Conservation (phyloP, 2,329 filamentous ascomycete species). For the Coniochaeta sp. region DNA sequence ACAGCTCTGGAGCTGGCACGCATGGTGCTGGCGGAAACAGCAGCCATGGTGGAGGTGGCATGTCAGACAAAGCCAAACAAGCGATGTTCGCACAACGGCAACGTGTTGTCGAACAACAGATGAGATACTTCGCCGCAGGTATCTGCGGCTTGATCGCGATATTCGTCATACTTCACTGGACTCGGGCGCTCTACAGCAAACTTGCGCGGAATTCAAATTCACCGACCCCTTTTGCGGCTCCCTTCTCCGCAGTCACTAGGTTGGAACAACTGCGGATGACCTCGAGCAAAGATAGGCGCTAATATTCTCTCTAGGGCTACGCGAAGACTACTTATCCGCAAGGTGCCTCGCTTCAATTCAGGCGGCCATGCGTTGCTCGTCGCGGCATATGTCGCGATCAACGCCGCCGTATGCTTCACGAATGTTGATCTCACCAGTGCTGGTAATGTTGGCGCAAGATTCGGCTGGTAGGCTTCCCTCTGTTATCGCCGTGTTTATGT, state of each 20-base stretch:
- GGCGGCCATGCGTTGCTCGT: slow-evolving; percentile 24
- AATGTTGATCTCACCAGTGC: slow-evolving; percentile 16
- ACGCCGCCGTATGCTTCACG: slow-evolving; percentile 19
- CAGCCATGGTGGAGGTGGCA: slow-evolving; percentile 5
- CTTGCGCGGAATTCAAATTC: slow-evolving; percentile 11
- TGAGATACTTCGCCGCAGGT: slow-evolving; percentile 15
- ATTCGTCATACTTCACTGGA: slow-evolving; percentile 22
- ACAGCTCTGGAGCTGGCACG: not conserved
- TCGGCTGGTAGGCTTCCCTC: slow-evolving; percentile 21
- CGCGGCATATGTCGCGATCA: slow-evolving; percentile 20
- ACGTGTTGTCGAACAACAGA: slow-evolving; percentile 9
- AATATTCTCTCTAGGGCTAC: slow-evolving; percentile 9
- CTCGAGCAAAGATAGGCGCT: not conserved
- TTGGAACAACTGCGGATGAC: slow-evolving; percentile 5
- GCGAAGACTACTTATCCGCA: slow-evolving; percentile 22
- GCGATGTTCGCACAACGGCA: slow-evolving; percentile 14
- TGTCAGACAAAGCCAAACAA: slow-evolving; percentile 3
- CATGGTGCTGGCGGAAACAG: slow-evolving; percentile 10
- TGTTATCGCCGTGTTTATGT: not conserved
- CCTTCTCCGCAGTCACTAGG: slow-evolving; percentile 18
- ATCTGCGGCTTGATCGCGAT: slow-evolving; percentile 20
- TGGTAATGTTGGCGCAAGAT: slow-evolving; percentile 16
- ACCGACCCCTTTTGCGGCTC: slow-evolving; percentile 9
- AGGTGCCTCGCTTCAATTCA: slow-evolving; percentile 22
- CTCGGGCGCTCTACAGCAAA: slow-evolving; percentile 14